A percentile compares a stretch with the other conserved stretches of the same genome.
These are phyloP conservation scores for Talaromyces pinophilus DNA, from an alignment of 2,329 filamentous ascomycete genomes.

Conservation along the genomic window DNA sequence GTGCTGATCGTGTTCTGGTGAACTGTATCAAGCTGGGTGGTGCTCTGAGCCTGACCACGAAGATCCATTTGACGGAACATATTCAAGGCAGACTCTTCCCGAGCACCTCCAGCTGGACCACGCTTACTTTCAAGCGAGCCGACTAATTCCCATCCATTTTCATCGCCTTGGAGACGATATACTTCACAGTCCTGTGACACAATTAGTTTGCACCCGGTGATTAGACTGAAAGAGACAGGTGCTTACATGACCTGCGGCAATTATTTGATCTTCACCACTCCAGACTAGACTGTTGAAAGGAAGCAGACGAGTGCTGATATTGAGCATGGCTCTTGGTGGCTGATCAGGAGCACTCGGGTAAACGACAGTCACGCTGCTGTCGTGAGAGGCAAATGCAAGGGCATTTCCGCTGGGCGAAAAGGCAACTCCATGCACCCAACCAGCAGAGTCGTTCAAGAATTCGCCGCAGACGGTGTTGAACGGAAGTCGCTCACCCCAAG, in stretches of 20 bases:
- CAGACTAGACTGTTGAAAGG: constrained; percentile 93
- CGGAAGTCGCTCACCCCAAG: constrained; percentile 92
- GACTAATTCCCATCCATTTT: constrained; percentile 77
- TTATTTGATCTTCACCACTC: constrained; percentile 88
- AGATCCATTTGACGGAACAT: constrained; percentile 99
- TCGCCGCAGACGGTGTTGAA: constrained; percentile 99
- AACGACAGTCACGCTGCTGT: constrained; percentile 94
- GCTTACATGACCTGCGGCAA: constrained; percentile 82
- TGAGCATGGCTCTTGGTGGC: constrained; percentile 85
- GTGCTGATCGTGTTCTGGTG: constrained; percentile 96
- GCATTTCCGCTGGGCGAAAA: constrained; percentile 92
- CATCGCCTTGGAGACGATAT: constrained; percentile 80
- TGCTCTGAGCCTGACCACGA: constrained; percentile 87
- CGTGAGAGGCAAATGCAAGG: constrained; percentile 91
- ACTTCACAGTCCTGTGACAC: constrained; percentile 67
- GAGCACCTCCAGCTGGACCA: constrained; percentile 55
- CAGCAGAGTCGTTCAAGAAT: constrained; percentile 91
- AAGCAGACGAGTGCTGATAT: constrained; percentile 82
- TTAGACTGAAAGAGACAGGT: neutral
- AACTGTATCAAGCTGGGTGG: constrained; percentile 90
- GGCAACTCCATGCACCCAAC: constrained; percentile 90
- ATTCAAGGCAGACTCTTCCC: constrained; percentile 91
- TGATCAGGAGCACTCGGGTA: constrained; percentile 91
- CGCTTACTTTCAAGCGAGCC: constrained; percentile 79
- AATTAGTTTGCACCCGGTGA: neutral